Percentiles rank a stretch among this genome's conserved stretches.
Evolutionary conservation across 202 grass and related monocot genomes (phyloP).

Genomic region (Brachypodium distachyon): DNA sequence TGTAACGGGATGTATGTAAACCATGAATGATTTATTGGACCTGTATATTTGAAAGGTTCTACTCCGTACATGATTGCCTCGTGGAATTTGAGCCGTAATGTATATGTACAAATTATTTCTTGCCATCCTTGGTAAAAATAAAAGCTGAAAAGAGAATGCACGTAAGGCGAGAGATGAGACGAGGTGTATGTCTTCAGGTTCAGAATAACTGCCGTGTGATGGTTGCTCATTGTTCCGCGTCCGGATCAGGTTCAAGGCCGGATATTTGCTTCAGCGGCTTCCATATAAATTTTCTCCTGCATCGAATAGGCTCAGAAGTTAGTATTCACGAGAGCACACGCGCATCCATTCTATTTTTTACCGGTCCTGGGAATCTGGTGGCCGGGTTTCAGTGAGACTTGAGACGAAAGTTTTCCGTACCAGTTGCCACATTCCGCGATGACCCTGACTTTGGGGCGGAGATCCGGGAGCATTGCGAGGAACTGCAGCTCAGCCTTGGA

Average conservation of each 20-base stretch:
- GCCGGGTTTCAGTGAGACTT: background rate
- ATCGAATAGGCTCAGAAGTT: background rate
- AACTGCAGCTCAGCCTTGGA: conserved; percentile 97
- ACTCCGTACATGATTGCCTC: background rate
- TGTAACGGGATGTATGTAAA: background rate
- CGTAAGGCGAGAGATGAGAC: background rate
- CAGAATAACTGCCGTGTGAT: background rate
- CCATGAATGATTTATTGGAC: background rate
- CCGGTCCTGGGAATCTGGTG: background rate
- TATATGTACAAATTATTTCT: conserved; percentile 8
- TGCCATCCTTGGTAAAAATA: background rate
- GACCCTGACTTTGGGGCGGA: conserved; percentile 84
- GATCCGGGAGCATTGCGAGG: conserved; percentile 67
- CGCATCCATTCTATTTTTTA: background rate
- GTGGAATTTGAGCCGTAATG: background rate
- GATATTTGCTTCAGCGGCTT: conserved; percentile 77
- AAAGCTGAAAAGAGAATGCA: background rate
- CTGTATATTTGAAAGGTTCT: background rate
- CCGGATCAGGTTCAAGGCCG: conserved; percentile 45
- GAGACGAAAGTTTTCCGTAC: background rate
- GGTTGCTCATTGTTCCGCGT: conserved; percentile 1
- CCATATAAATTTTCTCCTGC: conserved; percentile 88
- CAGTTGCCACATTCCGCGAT: conserved; percentile 79
- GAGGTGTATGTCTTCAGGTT: background rate
- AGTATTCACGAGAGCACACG: background rate